These are phyloP conservation scores for Populus alba DNA, from an alignment of 345 rosid species.

Conservation along the genomic window DNA sequence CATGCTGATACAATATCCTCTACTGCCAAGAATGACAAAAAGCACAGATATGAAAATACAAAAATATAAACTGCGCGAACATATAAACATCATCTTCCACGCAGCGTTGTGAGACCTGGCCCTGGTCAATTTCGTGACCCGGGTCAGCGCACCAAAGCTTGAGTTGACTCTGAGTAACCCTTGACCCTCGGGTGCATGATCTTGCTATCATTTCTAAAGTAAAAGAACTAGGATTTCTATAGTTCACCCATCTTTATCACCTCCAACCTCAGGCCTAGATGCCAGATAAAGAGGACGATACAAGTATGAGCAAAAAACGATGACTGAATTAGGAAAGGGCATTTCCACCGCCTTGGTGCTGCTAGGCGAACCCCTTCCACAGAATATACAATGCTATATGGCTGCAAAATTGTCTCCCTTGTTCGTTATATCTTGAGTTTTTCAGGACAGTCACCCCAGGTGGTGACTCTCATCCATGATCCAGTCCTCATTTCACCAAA, in stretches of 20 bases:
- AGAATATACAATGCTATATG: conserved; percentile 19
- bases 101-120: no score
- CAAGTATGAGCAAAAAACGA: neutral
- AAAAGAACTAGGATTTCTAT: neutral
- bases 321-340: conserved; percentile 8
- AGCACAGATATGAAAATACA: no score
- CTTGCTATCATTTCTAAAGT: neutral
- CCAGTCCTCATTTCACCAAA: neutral
- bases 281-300: neutral
- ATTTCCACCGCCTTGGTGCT: neutral
- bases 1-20: no score
- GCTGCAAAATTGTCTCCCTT: conserved; percentile 17
- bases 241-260: neutral
- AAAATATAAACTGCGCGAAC: no score
- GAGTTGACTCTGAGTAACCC: no score
- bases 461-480: neutral
- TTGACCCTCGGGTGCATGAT: no score
- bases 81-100: no score
- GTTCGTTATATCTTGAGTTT: neutral
- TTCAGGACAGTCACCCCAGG: neutral
- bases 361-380: neutral
- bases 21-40: no score
- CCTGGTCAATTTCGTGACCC: no score
- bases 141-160: no score
- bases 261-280: neutral